Evolutionary conservation across 768 basidiomycete genomes (phyloP).

Genomic region (Kwoniella bestiolae): DNA sequence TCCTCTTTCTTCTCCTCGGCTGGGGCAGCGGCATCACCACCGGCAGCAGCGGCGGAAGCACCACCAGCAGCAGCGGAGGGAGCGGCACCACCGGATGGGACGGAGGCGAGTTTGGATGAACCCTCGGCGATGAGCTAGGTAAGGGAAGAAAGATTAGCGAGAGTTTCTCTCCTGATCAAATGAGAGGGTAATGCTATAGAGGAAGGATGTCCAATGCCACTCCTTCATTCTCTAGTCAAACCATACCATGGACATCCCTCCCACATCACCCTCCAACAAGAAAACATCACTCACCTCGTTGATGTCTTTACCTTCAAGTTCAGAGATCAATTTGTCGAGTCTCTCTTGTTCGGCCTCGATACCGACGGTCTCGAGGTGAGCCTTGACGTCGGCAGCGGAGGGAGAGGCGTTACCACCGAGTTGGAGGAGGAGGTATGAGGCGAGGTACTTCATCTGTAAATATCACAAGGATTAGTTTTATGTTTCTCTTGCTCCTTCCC

Average conservation of each 20-base stretch:
- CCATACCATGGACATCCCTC: too few relatives aligned
- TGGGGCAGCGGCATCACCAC: constrained; percentile 64
- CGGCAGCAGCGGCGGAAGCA: constrained; percentile 63
- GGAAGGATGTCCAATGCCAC: too few relatives aligned
- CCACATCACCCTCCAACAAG: neutral
- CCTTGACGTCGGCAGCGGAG: constrained; percentile 82
- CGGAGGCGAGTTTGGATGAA: constrained; percentile 90
- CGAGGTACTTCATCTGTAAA: constrained; percentile 63
- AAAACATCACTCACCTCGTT: constrained; percentile 64
- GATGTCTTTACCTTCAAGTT: constrained; percentile 88
- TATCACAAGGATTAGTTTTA: neutral
- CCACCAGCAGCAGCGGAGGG: constrained; percentile 64
- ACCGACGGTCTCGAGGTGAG: constrained; percentile 80
- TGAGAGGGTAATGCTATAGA: too few relatives aligned
- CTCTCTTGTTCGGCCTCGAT: constrained; percentile 84
- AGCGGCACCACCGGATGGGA: constrained; percentile 77
- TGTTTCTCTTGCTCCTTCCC: neutral
- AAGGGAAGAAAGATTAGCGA: neutral
- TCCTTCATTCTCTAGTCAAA: too few relatives aligned
- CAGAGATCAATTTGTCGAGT: constrained; percentile 79
- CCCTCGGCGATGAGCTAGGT: constrained; percentile 86
- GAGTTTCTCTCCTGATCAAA: neutral
- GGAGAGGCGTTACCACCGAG: constrained; percentile 89
- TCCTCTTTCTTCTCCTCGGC: constrained; percentile 75
- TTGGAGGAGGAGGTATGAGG: constrained; percentile 96